Evolutionary conservation across 225 moss, liverwort and hornwort genomes (phyloP), one percentile per base, ranked within the genome.

Genomic region (Climacium dendroides): DNA sequence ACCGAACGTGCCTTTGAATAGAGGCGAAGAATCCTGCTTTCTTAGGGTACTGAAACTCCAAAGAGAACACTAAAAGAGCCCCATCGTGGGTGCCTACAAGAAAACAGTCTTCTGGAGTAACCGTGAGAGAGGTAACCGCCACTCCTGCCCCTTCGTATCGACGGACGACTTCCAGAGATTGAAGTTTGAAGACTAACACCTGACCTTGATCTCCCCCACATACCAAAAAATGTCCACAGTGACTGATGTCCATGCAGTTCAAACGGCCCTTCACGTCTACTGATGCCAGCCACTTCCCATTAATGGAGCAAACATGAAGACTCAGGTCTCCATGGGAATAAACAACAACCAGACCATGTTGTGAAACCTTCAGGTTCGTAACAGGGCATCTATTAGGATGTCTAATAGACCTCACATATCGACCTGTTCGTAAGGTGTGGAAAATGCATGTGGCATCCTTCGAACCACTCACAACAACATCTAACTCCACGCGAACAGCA

Each of bases 71-170:
- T 79, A 93, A 39, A 61, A 96, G 89, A 60, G 93, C 89, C 74
- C 96, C 96, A 35, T 94, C 95, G 82, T 95, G 91, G 50, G 92
- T 94, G 78, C 96, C 96, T 74, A 95, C 95, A 64, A 96, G 92
- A 79, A 96, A 95, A 91, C 95, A 96, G 80, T 95, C 96, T 84
- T 96, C 96, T 47, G 96, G 96, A 52, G 96, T 96, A 39, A 95
- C 94, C 76, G 93, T 88, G 53, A 96, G 89, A 57, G 94, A 94
- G 55, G 96, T 93, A 86, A 95, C 93, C 58, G 94, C 90, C 47
- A 92, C 92, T 87, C 92, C 90, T 81, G 92, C 84, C 79, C 93
- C 91, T 66, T 96, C 95, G 80, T 95, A 96, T 70, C 93, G 92
- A 85, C 95, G 94, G 60, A 95, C 93, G 37, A 94, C 90, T 87